These are phyloP conservation scores for Arthroderma uncinatum DNA, from an alignment of 2,329 filamentous ascomycete species.

Conservation along the genomic window DNA sequence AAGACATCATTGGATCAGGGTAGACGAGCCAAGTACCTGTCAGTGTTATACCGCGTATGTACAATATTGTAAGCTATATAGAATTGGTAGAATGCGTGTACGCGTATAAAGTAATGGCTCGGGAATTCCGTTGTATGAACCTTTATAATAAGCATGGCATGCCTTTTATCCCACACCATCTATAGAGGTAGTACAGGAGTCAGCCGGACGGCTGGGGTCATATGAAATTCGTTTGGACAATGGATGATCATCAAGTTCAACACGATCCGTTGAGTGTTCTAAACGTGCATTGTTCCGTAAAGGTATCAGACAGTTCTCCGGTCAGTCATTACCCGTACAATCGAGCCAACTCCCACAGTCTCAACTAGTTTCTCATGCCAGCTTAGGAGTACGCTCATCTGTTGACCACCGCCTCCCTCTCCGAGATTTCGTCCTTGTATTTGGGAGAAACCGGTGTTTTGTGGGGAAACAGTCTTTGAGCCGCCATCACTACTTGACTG, in stretches of 20 bases:
- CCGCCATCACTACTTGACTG: conserved; percentile 28
- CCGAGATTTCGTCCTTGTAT: conserved; percentile 48
- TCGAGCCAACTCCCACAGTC: conserved; percentile 80
- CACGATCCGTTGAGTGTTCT: background rate
- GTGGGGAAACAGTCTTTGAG: conserved; percentile 51
- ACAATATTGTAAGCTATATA: background rate
- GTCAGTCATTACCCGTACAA: conserved; percentile 92
- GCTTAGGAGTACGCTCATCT: conserved; percentile 92
- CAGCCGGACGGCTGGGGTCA: background rate
- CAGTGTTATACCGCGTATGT: background rate
- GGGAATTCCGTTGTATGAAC: background rate
- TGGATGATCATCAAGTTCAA: background rate
- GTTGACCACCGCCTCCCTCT: conserved; percentile 62
- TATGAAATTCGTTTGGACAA: background rate
- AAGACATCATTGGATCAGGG: conserved; percentile 56
- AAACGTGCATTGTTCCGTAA: background rate
- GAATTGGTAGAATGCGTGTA: background rate
- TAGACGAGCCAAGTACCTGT: background rate
- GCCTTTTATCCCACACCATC: background rate
- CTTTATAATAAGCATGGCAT: background rate
- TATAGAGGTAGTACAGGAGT: background rate
- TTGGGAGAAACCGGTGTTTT: conserved; percentile 82
- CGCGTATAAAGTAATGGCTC: background rate
- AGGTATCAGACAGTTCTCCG: conserved; percentile 65
- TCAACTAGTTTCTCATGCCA: conserved; percentile 99